A percentile compares a stretch with the other conserved stretches of the same genome.
Evolutionary conservation across 1,284 basidiomycete genomes (phyloP).

Genomic region (Sanghuangporus weigelae): DNA sequence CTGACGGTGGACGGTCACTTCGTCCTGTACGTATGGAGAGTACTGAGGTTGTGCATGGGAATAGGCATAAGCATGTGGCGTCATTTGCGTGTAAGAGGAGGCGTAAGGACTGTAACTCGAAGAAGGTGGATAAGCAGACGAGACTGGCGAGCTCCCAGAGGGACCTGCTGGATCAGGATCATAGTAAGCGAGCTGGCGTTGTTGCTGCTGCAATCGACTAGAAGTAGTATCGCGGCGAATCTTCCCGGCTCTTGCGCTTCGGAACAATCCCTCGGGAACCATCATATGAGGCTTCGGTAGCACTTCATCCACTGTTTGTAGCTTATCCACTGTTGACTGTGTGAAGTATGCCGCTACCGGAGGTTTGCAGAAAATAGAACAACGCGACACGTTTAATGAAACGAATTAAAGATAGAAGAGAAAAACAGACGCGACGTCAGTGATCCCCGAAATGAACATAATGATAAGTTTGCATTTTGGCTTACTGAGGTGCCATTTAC

Average conservation of each 20-base stretch:
- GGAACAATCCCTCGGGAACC: slow-evolving; percentile 72
- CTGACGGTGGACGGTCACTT: not conserved
- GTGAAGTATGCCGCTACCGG: slow-evolving; percentile 72
- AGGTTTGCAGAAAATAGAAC: slow-evolving; percentile 14
- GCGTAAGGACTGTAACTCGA: not conserved
- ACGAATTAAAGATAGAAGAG: not conserved
- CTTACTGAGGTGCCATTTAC: slow-evolving; percentile 81
- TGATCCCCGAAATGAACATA: slow-evolving; percentile 16
- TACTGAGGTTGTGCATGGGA: not conserved
- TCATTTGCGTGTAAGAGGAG: not conserved
- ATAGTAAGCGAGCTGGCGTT: slow-evolving; percentile 5
- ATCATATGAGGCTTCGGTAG: slow-evolving; percentile 54
- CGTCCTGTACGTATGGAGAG: not conserved
- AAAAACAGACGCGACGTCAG: slow-evolving; percentile 10
- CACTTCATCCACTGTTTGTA: slow-evolving; percentile 62
- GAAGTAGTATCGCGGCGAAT: slow-evolving; percentile 34
- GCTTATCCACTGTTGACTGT: slow-evolving; percentile 60
- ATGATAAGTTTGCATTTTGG: slow-evolving; percentile 14
- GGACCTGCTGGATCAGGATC: slow-evolving; percentile 6
- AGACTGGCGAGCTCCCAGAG: not conserved
- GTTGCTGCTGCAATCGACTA: not conserved
- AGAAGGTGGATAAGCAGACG: not conserved
- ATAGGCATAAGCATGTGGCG: not conserved
- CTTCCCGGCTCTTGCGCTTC: slow-evolving; percentile 66
- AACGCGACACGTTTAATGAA: slow-evolving; percentile 3